These are phyloP conservation scores for Zygosaccharomyces bailii DNA, from an alignment of 805 yeast genomes.

Conservation along the genomic window DNA sequence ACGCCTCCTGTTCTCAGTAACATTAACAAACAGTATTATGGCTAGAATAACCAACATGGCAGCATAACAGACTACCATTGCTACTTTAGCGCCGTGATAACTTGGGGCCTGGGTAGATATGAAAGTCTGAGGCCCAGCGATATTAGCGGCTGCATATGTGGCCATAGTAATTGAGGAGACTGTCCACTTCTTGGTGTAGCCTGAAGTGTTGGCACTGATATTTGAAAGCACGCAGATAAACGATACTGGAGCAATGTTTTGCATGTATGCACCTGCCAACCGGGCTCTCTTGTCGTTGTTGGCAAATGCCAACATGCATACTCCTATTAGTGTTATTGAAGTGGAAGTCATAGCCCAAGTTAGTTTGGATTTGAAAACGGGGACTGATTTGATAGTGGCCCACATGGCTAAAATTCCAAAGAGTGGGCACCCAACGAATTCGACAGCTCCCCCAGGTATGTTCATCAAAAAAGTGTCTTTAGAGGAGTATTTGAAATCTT, in stretches of 20 bases:
- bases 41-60: constrained; percentile 39
- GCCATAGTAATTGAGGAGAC: constrained; percentile 57
- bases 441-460: constrained; percentile 48
- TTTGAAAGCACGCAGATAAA: constrained; percentile 36
- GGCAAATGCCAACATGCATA: constrained; percentile 46
- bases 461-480: constrained; percentile 42
- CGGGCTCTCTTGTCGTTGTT: constrained; percentile 32
- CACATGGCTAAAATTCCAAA: constrained; percentile 30
- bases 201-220: constrained; percentile 55
- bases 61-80: constrained; percentile 49
- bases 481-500: constrained; percentile 43
- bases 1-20: constrained; percentile 43
- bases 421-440: constrained; percentile 38
- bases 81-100: constrained; percentile 53
- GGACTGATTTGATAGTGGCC: constrained; percentile 19
- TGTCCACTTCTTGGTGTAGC: constrained; percentile 68
- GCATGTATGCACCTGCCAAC: constrained; percentile 41
- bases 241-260: constrained; percentile 37
- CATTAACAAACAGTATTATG: constrained; percentile 29
- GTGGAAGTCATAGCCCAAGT: constrained; percentile 36
- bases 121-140: constrained; percentile 74
- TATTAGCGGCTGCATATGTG: constrained; percentile 64
- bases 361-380: constrained; percentile 24
- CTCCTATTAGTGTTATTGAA: constrained; percentile 34
- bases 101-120: constrained; percentile 53